phyloP scores from a whole-genome alignment of 768 basidiomycete genomes.

The Tulasnella sp. region DNA sequence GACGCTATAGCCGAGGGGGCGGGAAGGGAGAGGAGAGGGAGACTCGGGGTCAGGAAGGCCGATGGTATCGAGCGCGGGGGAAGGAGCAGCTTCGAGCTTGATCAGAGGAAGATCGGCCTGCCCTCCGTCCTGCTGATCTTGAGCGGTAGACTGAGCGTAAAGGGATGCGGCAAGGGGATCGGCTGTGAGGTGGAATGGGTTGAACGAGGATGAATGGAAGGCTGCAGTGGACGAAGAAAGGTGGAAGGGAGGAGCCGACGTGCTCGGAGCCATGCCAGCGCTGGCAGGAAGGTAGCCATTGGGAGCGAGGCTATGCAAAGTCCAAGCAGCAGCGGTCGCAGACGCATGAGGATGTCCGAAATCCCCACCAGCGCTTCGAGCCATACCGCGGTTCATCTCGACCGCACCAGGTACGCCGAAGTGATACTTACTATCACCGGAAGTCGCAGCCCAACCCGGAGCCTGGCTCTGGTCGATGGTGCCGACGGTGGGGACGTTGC shows the following conservation, averaged over 20 bases:
- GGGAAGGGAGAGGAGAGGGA: neutral
- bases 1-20: neutral
- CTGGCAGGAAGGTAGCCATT: too few species aligned
- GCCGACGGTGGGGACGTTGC: neutral
- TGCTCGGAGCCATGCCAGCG: too few species aligned
- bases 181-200: too few species aligned
- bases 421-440: neutral
- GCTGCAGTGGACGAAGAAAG: neutral
- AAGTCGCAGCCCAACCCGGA: neutral
- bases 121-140: too few species aligned
- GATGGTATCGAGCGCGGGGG: neutral
- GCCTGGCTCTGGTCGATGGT: neutral
- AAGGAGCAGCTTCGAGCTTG: neutral
- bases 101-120: neutral
- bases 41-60: neutral
- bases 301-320: too few species aligned
- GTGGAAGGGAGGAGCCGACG: too few species aligned
- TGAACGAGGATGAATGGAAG: neutral
- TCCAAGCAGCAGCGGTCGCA: too few species aligned
- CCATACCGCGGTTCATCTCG: neutral
- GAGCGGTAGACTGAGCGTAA: too few species aligned
- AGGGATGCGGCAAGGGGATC: too few species aligned
- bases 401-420: neutral
- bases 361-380: neutral
- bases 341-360: neutral